phyloP scores from a whole-genome alignment of 805 yeast genomes.

The Kazachstania kunashirensis region DNA sequence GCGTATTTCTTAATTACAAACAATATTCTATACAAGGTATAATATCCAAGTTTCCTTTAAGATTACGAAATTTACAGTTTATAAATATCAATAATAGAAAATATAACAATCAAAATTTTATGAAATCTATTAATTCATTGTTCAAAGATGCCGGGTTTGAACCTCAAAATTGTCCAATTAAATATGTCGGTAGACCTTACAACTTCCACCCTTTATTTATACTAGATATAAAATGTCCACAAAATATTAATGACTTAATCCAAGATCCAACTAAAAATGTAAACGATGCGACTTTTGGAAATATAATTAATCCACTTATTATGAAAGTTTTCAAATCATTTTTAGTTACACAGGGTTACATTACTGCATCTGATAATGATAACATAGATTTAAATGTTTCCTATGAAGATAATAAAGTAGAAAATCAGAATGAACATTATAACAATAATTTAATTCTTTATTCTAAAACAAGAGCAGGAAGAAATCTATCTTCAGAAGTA shows the following conservation, averaged over 20 bases:
- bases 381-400: neutral
- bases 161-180: conserved; percentile 7
- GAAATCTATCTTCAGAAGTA: neutral
- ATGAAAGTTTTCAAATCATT: conserved; percentile 26
- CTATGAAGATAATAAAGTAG: neutral
- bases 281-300: conserved; percentile 18
- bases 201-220: conserved; percentile 33
- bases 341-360: conserved; percentile 18
- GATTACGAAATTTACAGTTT: conserved; percentile 35
- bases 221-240: conserved; percentile 27
- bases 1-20: conserved; percentile 12
- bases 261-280: conserved; percentile 35
- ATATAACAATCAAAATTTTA: conserved; percentile 15
- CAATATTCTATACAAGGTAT: conserved; percentile 30
- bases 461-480: neutral
- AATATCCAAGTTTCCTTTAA: conserved; percentile 31
- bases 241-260: conserved; percentile 29
- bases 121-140: conserved; percentile 16
- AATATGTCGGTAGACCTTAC: conserved; percentile 29
- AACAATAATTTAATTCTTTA: neutral
- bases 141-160: conserved; percentile 10
- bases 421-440: neutral
- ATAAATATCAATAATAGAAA: conserved; percentile 37
- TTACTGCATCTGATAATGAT: too few relatives aligned
- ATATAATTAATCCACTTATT: conserved; percentile 27